A percentile compares a stretch with the other conserved stretches of the same genome.
Conservation (phyloP, 768 basidiomycete genomes). For the Tylopilus felleus region DNA sequence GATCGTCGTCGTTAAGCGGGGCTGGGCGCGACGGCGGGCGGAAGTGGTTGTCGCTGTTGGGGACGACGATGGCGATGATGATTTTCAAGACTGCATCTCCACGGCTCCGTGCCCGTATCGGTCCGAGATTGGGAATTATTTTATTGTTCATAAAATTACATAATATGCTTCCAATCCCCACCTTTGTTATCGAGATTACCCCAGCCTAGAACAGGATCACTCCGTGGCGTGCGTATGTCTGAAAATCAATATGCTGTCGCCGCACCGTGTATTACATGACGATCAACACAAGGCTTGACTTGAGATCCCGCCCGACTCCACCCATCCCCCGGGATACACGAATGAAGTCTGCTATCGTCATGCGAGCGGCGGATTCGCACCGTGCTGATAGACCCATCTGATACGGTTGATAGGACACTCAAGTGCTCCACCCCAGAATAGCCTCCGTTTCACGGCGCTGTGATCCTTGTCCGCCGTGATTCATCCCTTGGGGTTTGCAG, state of each 20-base stretch:
- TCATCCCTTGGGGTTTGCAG: background rate
- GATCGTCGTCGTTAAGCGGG: background rate
- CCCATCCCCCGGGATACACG: background rate
- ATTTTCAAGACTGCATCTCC: conserved; percentile 10
- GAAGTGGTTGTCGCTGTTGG: background rate
- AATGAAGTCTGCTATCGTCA: conserved; percentile 1
- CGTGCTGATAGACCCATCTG: conserved; percentile 23
- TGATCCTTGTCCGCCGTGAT: conserved; percentile 18
- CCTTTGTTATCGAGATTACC: background rate
- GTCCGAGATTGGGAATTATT: conserved; percentile 22
- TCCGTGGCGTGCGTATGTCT: background rate
- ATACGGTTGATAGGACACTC: conserved; percentile 29
- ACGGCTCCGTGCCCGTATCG: conserved; percentile 25
- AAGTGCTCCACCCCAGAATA: conserved; percentile 5
- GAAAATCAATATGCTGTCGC: conserved; percentile 11
- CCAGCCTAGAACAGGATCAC: background rate
- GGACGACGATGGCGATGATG: conserved; percentile 10
- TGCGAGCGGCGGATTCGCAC: conserved; percentile 13
- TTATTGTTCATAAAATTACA: conserved; percentile 4
- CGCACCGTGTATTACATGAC: background rate
- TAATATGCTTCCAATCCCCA: conserved; percentile 16
- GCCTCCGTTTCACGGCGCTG: conserved; percentile 23
- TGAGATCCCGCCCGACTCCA: conserved; percentile 1
- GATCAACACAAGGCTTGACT: conserved; percentile 7
- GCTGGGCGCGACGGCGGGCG: background rate